phyloP scores from a whole-genome alignment of 2,329 filamentous ascomycete species.

The Pseudogymnoascus sp. region DNA sequence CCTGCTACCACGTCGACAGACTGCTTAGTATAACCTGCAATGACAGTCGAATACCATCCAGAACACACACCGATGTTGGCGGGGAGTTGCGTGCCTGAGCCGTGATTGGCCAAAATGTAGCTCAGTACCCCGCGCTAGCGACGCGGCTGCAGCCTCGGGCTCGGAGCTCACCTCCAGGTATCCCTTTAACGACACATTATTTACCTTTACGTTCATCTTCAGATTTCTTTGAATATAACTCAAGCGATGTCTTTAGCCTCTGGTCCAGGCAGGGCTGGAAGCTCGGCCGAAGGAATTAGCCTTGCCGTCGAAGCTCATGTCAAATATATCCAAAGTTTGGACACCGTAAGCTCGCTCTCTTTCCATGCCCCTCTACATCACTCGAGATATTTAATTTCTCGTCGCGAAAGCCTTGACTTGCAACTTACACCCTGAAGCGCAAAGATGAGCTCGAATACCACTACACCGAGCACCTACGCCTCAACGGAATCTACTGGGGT shows the following conservation, averaged over 20 bases:
- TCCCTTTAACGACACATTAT: neutral
- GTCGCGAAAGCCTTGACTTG: conserved; percentile 19
- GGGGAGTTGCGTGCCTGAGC: neutral
- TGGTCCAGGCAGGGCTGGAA: conserved; percentile 25
- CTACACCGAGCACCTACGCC: conserved; percentile 90
- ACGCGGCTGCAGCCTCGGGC: conserved; percentile 7
- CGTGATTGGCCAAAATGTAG: neutral
- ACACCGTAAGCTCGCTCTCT: conserved; percentile 54
- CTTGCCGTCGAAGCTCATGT: conserved; percentile 54
- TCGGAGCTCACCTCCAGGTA: neutral
- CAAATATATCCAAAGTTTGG: conserved; percentile 84
- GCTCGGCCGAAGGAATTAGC: conserved; percentile 24
- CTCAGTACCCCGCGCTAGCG: conserved; percentile 2
- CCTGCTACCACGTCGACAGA: neutral
- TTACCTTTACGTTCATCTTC: neutral
- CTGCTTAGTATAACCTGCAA: neutral
- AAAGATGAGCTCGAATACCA: conserved; percentile 96
- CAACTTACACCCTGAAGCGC: conserved; percentile 44
- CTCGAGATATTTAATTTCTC: conserved; percentile 11
- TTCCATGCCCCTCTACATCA: conserved; percentile 18
- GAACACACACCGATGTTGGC: neutral
- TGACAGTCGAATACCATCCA: neutral
- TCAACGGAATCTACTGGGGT: conserved; percentile 97
- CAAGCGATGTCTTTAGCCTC: conserved; percentile 27
- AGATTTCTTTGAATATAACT: neutral